Evolutionary conservation across 208 protist genomes (phyloP).

Genomic region (Naegleria fowleri): DNA sequence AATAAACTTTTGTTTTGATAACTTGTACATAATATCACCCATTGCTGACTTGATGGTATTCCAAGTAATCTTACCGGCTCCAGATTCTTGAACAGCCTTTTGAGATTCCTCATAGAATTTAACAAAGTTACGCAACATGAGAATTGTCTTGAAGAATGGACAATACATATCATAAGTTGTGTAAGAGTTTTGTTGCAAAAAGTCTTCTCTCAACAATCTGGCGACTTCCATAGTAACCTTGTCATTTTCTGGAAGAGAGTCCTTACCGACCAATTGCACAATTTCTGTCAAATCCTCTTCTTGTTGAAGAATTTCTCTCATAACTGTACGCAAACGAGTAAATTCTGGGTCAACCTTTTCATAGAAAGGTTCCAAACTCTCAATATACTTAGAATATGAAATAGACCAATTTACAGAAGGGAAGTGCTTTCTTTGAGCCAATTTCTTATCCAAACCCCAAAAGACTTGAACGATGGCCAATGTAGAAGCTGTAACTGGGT

Average conservation of each 20-base stretch:
- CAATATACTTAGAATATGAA: slow-evolving; percentile 98
- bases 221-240: slow-evolving; percentile 99
- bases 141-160: slow-evolving; percentile 96
- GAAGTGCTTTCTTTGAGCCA: slow-evolving; percentile 99
- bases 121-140: slow-evolving; percentile 96
- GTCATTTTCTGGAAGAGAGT: slow-evolving; percentile 98
- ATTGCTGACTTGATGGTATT: slow-evolving; percentile 64
- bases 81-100: slow-evolving; percentile 73
- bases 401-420: slow-evolving; percentile 99
- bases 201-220: slow-evolving; percentile 98
- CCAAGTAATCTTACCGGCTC: slow-evolving; percentile 89
- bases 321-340: slow-evolving; percentile 78
- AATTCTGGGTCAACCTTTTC: slow-evolving; percentile 91
- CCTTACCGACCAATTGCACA: slow-evolving; percentile 99
- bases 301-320: slow-evolving; percentile 92
- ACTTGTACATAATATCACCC: slow-evolving; percentile 10
- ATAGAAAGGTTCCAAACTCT: slow-evolving; percentile 94
- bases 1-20: slow-evolving; percentile 30
- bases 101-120: slow-evolving; percentile 92
- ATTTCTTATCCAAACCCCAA: slow-evolving; percentile 99
- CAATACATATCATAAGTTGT: slow-evolving; percentile 92
- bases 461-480: slow-evolving; percentile 99
- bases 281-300: slow-evolving; percentile 99
- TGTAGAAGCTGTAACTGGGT: slow-evolving; percentile 98
- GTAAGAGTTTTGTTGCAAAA: slow-evolving; percentile 99